Conservation (phyloP, 1,284 basidiomycete species). For the Sphagnurus paluster region DNA sequence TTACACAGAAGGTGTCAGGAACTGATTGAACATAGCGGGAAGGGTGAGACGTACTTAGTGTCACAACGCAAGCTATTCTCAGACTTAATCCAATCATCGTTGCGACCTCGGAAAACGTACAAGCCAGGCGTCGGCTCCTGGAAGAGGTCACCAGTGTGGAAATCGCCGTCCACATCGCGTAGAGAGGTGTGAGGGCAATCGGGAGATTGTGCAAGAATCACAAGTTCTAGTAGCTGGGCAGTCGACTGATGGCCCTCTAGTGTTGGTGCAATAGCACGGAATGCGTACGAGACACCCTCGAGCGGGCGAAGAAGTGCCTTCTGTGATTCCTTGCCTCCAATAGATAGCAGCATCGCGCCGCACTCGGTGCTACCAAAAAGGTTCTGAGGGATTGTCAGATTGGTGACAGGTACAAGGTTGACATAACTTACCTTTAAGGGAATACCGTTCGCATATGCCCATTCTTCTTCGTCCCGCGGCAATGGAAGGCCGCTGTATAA, state of each 20-base stretch:
- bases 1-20: slow-evolving; percentile 7
- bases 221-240: slow-evolving; percentile 45
- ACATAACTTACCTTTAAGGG: slow-evolving; percentile 43
- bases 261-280: slow-evolving; percentile 43
- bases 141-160: slow-evolving; percentile 62
- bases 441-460: slow-evolving; percentile 51
- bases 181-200: slow-evolving; percentile 52
- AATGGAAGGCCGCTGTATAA: slow-evolving; percentile 55
- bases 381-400: slow-evolving; percentile 36
- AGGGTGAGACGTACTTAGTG: slow-evolving; percentile 42
- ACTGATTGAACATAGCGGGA: background rate
- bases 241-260: slow-evolving; percentile 28
- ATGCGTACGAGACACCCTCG: slow-evolving; percentile 49
- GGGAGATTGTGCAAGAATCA: slow-evolving; percentile 47
- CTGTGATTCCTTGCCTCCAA: slow-evolving; percentile 36
- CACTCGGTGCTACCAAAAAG: slow-evolving; percentile 68
- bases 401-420: slow-evolving; percentile 1
- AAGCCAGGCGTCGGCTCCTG: slow-evolving; percentile 46
- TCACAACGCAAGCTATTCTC: slow-evolving; percentile 56
- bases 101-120: slow-evolving; percentile 54
- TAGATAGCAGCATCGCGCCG: slow-evolving; percentile 54
- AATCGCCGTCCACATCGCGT: slow-evolving; percentile 49
- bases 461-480: slow-evolving; percentile 60
- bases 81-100: slow-evolving; percentile 65
- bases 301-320: slow-evolving; percentile 47